These are phyloP conservation scores for Penicillium bovifimosum DNA, from an alignment of 495 filamentous ascomycete species.

Conservation along the genomic window DNA sequence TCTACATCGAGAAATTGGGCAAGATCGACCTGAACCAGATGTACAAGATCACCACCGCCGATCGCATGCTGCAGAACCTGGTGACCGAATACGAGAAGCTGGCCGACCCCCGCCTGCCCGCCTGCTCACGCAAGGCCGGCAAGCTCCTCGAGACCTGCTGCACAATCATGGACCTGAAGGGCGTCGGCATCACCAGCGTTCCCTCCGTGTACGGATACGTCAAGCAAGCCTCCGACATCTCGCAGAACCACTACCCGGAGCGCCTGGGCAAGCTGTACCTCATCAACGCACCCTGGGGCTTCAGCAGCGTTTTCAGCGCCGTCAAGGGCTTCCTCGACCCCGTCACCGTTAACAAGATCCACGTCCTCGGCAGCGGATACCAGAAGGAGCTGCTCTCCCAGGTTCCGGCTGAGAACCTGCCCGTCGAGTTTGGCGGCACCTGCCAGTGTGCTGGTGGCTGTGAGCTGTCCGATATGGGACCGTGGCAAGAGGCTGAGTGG, in stretches of 20 bases:
- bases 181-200: constrained; percentile 76
- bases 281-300: constrained; percentile 97
- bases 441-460: constrained; percentile 85
- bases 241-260: constrained; percentile 98
- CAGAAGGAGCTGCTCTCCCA: constrained; percentile 77
- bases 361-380: constrained; percentile 78
- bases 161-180: constrained; percentile 94
- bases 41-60: constrained; percentile 86
- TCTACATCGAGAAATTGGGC: constrained; percentile 95
- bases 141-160: constrained; percentile 94
- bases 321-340: constrained; percentile 93
- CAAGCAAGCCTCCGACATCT: constrained; percentile 70
- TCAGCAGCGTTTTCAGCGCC: constrained; percentile 73
- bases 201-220: constrained; percentile 83
- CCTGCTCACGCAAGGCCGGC: constrained; percentile 89
- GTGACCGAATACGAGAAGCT: constrained; percentile 96
- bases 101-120: constrained; percentile 84
- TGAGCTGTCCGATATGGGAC: constrained; percentile 79
- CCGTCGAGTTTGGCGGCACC: constrained; percentile 74
- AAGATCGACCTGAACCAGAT: constrained; percentile 86
- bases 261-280: constrained; percentile 83
- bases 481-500: constrained; percentile 83
- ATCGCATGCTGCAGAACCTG: constrained; percentile 93
- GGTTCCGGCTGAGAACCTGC: constrained; percentile 86
- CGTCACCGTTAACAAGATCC: constrained; percentile 93